These are phyloP conservation scores for Trichoderma atroviride DNA, from an alignment of 2,329 filamentous ascomycete genomes.

Conservation along the genomic window DNA sequence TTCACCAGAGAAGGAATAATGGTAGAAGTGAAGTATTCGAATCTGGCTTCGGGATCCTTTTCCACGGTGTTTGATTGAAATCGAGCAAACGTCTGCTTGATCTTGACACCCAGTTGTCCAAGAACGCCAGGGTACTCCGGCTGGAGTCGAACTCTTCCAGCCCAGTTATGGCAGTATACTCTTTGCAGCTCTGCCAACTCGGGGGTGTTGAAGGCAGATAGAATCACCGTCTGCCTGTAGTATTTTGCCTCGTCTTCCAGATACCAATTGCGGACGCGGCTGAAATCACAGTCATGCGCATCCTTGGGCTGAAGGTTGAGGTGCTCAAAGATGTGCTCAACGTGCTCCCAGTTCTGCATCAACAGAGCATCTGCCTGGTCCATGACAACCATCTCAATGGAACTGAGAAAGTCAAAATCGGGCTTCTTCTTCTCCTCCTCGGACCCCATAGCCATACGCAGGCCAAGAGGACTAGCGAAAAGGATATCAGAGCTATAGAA, in stretches of 20 bases:
- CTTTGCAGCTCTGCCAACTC: conserved; percentile 82
- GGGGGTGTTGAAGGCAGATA: conserved; percentile 83
- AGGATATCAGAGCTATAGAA: conserved; percentile 98
- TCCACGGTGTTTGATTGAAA: conserved; percentile 72
- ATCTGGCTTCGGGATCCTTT: conserved; percentile 82
- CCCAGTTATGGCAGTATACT: conserved; percentile 75
- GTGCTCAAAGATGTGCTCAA: conserved; percentile 88
- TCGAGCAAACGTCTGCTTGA: conserved; percentile 87
- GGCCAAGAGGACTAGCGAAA: conserved; percentile 83
- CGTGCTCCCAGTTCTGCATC: conserved; percentile 99
- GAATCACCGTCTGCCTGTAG: conserved; percentile 82
- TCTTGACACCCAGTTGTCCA: conserved; percentile 69
- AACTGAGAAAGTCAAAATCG: conserved; percentile 90
- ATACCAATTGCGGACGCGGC: conserved; percentile 87
- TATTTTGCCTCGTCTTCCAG: conserved; percentile 81
- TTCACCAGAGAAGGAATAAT: conserved; percentile 76
- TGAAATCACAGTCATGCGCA: conserved; percentile 90
- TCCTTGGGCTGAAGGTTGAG: conserved; percentile 89
- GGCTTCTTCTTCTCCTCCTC: conserved; percentile 63
- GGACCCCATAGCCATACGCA: conserved; percentile 87
- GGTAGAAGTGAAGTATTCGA: conserved; percentile 85
- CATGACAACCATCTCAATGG: conserved; percentile 85
- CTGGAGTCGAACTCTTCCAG: conserved; percentile 75
- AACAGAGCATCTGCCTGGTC: conserved; percentile 92
- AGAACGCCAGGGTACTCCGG: conserved; percentile 71